Percentiles rank a stretch among this genome's conserved stretches.
Conservation (phyloP, 371 early-diverging fungal genomes). For the Mucor lusitanicus region DNA sequence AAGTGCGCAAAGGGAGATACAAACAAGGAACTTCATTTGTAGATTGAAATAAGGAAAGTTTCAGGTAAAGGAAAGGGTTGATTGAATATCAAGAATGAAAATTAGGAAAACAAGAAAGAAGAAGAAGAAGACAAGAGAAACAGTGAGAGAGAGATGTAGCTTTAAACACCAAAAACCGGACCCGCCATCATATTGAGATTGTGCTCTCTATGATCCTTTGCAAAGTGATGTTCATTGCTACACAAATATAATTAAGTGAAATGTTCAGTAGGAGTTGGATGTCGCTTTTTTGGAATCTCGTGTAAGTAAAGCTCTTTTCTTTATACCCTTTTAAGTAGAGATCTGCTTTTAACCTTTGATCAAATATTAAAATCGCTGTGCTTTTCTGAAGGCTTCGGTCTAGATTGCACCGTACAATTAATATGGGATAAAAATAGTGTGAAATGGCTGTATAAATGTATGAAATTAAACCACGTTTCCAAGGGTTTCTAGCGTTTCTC, state of each 20-base stretch:
- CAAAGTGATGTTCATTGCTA: slow-evolving; percentile 11
- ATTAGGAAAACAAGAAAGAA: slow-evolving; percentile 11
- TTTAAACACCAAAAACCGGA: slow-evolving; percentile 8
- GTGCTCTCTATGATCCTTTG: background rate
- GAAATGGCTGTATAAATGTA: background rate
- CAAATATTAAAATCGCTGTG: background rate
- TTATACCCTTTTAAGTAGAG: slow-evolving; percentile 3
- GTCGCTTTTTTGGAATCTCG: slow-evolving; percentile 16
- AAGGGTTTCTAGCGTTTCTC: background rate
- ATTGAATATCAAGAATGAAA: slow-evolving; percentile 7
- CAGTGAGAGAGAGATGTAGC: background rate
- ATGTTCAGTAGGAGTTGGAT: slow-evolving; percentile 26
- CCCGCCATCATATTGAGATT: background rate
- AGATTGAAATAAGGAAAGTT: slow-evolving; percentile 4
- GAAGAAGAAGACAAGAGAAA: slow-evolving; percentile 6
- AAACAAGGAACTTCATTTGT: slow-evolving; percentile 23
- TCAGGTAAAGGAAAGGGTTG: slow-evolving; percentile 4
- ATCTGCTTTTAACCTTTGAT: slow-evolving; percentile 6
- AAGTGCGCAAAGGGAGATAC: slow-evolving; percentile 21
- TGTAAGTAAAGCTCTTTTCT: background rate
- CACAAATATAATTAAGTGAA: slow-evolving; percentile 31
- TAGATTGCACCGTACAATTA: background rate
- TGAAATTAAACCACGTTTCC: background rate
- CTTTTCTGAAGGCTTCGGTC: background rate
- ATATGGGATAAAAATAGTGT: background rate